phyloP scores from a whole-genome alignment of 176 grass and related monocot genomes.

The Aegilops speltoides region DNA sequence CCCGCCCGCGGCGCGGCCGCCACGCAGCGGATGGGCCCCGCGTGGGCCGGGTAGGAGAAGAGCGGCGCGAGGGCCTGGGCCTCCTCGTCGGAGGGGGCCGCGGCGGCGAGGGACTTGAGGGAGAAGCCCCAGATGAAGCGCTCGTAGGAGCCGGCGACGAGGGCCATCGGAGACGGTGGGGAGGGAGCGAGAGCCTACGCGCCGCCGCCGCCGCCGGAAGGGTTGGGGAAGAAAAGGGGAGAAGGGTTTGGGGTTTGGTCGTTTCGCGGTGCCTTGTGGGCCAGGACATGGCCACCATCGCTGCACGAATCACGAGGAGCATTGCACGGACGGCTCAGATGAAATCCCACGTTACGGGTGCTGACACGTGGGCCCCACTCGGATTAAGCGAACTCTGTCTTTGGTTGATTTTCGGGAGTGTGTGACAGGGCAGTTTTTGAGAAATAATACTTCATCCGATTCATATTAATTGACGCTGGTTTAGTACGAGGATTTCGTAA shows the following conservation, averaged over 20 bases:
- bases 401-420: too few relatives aligned
- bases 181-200: not conserved
- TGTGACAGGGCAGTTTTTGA: too few relatives aligned
- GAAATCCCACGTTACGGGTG: too few relatives aligned
- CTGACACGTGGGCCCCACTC: too few relatives aligned
- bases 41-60: slow-evolving; percentile 86
- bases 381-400: too few relatives aligned
- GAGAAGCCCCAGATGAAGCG: slow-evolving; percentile 98
- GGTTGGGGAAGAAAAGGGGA: not conserved
- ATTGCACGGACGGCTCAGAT: too few relatives aligned
- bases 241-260: not conserved
- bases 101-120: slow-evolving; percentile 49
- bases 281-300: too few relatives aligned
- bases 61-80: slow-evolving; percentile 43
- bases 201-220: not conserved
- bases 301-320: too few relatives aligned
- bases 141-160: slow-evolving; percentile 94
- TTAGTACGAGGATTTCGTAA: too few relatives aligned
- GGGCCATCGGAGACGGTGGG: slow-evolving; percentile 39
- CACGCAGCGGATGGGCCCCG: slow-evolving; percentile 73
- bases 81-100: not conserved
- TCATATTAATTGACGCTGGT: too few relatives aligned
- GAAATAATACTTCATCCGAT: too few relatives aligned
- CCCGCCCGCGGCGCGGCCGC: slow-evolving; percentile 42
- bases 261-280: too few relatives aligned